A percentile compares a stretch with the other conserved stretches of the same genome.
Conservation (phyloP, 768 basidiomycete genomes). For the Antrodiella citrinella region DNA sequence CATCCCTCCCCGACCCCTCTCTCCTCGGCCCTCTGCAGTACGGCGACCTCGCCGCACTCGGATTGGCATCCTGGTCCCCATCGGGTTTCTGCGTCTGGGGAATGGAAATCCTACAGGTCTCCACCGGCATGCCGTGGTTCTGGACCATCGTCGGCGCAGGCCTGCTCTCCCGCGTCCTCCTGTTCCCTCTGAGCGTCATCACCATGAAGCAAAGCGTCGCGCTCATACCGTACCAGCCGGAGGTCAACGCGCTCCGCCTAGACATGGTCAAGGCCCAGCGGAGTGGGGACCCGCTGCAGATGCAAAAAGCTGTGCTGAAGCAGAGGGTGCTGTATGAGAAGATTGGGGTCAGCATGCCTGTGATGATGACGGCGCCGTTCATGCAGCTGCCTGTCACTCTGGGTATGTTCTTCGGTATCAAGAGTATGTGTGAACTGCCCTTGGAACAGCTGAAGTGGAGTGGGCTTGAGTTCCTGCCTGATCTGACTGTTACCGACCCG, state of each 20-base stretch:
- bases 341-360: conserved; percentile 54
- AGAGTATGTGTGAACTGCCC: conserved; percentile 61
- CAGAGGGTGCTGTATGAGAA: conserved; percentile 49
- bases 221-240: conserved; percentile 50
- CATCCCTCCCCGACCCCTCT: conserved; percentile 9
- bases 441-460: conserved; percentile 70
- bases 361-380: conserved; percentile 47
- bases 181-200: conserved; percentile 54
- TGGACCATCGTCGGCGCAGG: conserved; percentile 68
- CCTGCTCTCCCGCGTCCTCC: conserved; percentile 47
- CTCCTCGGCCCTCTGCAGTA: conserved; percentile 44
- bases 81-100: conserved; percentile 55
- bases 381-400: conserved; percentile 72
- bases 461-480: conserved; percentile 64
- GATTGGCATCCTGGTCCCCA: conserved; percentile 55
- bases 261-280: conserved; percentile 31
- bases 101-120: conserved; percentile 62
- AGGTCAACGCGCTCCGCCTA: conserved; percentile 46
- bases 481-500: conserved; percentile 76
- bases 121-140: conserved; percentile 74
- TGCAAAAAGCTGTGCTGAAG: conserved; percentile 37
- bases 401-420: conserved; percentile 77
- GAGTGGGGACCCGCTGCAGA: conserved; percentile 29
- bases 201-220: conserved; percentile 50
- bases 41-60: conserved; percentile 66